phyloP scores from a whole-genome alignment of 179 eudicot species.

The Beta macrorhiza region DNA sequence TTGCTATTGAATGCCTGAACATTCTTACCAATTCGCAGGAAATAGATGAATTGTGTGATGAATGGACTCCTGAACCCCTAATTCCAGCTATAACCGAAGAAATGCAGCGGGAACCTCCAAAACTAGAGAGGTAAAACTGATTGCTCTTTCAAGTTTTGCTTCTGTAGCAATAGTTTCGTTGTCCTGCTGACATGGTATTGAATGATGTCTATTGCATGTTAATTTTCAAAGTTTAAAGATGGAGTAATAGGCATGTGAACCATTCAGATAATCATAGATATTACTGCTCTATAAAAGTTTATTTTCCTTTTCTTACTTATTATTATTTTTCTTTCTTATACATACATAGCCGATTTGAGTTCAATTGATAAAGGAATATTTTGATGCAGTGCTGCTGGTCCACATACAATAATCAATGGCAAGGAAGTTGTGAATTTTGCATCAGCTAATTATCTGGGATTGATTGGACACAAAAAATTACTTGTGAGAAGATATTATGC shows the following conservation, averaged over 20 bases:
- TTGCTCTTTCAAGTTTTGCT: neutral
- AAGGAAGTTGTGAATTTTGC: constrained; percentile 89
- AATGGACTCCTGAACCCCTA: constrained; percentile 98
- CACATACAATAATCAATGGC: constrained; percentile 75
- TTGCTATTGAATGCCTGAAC: neutral
- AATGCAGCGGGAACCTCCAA: constrained; percentile 75
- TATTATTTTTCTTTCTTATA: too few relatives aligned
- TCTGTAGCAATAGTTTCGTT: neutral
- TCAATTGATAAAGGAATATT: neutral
- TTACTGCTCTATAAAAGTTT: neutral
- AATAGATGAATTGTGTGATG: constrained; percentile 91
- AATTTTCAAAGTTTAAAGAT: too few relatives aligned
- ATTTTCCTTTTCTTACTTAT: too few relatives aligned
- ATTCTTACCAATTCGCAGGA: constrained; percentile 44
- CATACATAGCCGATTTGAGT: neutral
- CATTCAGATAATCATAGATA: too few relatives aligned
- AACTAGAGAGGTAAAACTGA: constrained; percentile 65
- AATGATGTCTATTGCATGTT: neutral
- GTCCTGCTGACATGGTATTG: neutral
- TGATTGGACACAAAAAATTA: constrained; percentile 70
- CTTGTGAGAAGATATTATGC: constrained; percentile 50
- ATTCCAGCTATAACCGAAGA: constrained; percentile 74
- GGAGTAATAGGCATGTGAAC: too few relatives aligned
- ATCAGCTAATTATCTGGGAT: constrained; percentile 90
- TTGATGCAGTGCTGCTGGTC: constrained; percentile 80